These are phyloP conservation scores for Arthrobotrys musiformis DNA, from an alignment of 2,329 filamentous ascomycete species.

Conservation along the genomic window DNA sequence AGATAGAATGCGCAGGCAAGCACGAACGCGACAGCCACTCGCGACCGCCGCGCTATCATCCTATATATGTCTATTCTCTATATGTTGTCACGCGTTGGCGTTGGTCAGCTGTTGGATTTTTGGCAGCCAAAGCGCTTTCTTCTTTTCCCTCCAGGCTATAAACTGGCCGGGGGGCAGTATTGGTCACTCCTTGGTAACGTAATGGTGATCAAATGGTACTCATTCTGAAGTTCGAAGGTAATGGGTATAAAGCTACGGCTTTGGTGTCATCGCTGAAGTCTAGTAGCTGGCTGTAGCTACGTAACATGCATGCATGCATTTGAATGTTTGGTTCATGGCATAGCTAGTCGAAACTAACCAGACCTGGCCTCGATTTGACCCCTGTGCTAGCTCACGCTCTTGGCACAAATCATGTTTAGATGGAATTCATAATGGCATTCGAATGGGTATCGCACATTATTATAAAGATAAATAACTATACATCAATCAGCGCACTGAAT, in stretches of 20 bases:
- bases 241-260: too few species aligned
- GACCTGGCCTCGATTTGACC: not conserved
- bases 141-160: too few species aligned
- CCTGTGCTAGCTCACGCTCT: not conserved
- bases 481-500: not conserved
- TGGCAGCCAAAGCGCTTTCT: not conserved
- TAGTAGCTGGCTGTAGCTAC: too few species aligned
- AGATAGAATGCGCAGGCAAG: slow-evolving; percentile 12
- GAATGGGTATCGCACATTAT: slow-evolving; percentile 10
- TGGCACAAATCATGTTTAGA: too few species aligned
- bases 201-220: too few species aligned
- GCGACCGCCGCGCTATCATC: slow-evolving; percentile 32
- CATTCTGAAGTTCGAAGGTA: too few species aligned
- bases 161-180: too few species aligned
- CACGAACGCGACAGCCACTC: slow-evolving; percentile 14
- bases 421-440: not conserved
- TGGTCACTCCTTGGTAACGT: not conserved
- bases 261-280: too few species aligned
- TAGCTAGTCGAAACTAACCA: not conserved
- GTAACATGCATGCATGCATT: not conserved
- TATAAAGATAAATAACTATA: slow-evolving; percentile 12
- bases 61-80: not conserved
- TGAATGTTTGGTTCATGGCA: not conserved
- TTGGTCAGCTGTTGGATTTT: slow-evolving; percentile 3
- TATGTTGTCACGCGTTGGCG: not conserved